Conservation (phyloP, 768 basidiomycete genomes). For the Thelephora ganbajun region DNA sequence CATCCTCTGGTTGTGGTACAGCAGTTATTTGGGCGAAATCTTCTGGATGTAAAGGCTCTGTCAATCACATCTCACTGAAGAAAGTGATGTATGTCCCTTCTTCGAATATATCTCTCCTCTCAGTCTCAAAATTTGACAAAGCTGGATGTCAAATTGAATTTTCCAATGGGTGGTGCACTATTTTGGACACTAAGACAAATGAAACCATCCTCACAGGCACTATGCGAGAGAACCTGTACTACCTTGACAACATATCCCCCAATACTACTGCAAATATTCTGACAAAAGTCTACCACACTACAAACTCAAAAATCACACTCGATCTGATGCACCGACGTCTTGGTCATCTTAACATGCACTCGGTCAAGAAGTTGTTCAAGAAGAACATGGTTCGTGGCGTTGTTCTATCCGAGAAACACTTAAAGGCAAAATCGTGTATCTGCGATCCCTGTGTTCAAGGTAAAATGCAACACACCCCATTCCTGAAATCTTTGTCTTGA, state of each 20-base stretch:
- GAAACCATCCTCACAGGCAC: constrained; percentile 2
- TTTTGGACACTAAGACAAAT: constrained; percentile 2
- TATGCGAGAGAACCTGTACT: constrained; percentile 2
- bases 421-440: constrained; percentile 6
- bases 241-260: too few relatives aligned
- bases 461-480: constrained; percentile 12
- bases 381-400: constrained; percentile 9
- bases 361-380: constrained; percentile 3
- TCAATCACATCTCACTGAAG: too few relatives aligned
- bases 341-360: constrained; percentile 9
- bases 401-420: constrained; percentile 2
- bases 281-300: too few relatives aligned
- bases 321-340: constrained; percentile 14
- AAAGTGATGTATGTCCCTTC: too few relatives aligned
- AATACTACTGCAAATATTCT: too few relatives aligned
- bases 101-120: too few relatives aligned
- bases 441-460: constrained; percentile 12
- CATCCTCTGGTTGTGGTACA: too few relatives aligned
- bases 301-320: too few relatives aligned
- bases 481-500: constrained; percentile 7
- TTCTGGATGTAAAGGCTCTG: too few relatives aligned
- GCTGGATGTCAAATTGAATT: too few relatives aligned
- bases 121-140: too few relatives aligned
- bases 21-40: too few relatives aligned
- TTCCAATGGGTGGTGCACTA: not conserved